Conservation (phyloP, 2,329 filamentous ascomycete genomes). For the Cladorrhinum sp. region DNA sequence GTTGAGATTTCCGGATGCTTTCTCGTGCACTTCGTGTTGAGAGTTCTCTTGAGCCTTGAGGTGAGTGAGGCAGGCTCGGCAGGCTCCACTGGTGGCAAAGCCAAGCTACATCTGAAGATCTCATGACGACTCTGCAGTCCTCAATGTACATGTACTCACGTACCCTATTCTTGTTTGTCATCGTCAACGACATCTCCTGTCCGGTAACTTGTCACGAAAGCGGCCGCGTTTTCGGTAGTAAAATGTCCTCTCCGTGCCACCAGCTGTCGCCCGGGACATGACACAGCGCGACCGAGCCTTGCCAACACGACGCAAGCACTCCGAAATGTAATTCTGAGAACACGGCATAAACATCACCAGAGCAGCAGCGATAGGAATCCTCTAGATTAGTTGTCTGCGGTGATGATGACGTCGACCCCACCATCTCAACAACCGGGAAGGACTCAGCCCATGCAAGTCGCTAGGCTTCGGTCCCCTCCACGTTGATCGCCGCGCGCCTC, state of each 20-base stretch:
- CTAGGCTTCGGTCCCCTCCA: background rate
- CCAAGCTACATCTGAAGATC: background rate
- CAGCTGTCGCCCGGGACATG: background rate
- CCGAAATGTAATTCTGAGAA: background rate
- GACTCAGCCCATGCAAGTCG: constrained; percentile 15
- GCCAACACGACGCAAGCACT: background rate
- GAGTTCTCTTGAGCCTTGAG: background rate
- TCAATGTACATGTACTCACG: background rate
- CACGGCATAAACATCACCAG: background rate
- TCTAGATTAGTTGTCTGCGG: background rate
- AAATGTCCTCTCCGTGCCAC: background rate
- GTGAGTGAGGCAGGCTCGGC: too few species aligned
- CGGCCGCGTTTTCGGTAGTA: background rate
- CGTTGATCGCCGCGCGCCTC: background rate
- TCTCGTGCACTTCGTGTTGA: background rate
- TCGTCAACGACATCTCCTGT: background rate
- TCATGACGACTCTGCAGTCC: background rate
- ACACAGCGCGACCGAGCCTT: background rate
- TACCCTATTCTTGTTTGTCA: background rate
- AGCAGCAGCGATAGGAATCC: background rate
- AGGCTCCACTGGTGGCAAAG: background rate
- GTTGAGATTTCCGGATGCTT: background rate
- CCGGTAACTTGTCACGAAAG: background rate
- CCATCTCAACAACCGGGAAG: background rate
- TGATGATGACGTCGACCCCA: constrained; percentile 15